Evolutionary conservation across 371 early-diverging fungal species (phyloP), one percentile per base, ranked within the genome.

Genomic region (Mortierella sp.): DNA sequence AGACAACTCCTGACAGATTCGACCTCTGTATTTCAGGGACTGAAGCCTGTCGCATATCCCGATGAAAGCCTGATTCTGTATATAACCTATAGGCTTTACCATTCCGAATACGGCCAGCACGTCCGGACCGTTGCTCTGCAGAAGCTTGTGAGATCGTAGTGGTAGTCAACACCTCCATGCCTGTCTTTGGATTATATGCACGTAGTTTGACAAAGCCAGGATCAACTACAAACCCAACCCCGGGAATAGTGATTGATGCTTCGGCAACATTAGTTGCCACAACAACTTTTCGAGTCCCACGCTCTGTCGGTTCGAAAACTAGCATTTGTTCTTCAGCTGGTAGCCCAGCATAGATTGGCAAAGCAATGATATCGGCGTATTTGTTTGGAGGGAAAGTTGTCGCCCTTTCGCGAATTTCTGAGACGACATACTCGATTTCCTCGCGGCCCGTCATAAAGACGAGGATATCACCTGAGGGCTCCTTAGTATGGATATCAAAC

Each of bases 241-340:
- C 93, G 29, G 95, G 96, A 51, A 98, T 95, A 0, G 97, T 98
- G 26, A 98, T 84, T 0, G 95, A 95, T 1, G 97, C 99, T 87
- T 99, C 99, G 47, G 99, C 99, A 71, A 99, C 98, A 81, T 99
- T 99, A 19, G 99, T 99, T 1, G 99, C 94, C 67, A 99, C 88
- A 6, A 99, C 97, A 16, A 99, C 91, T 74, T 99, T 99, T 50
- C 99, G 84, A 0, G 90, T 91, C 0, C 92, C 91, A 18, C 85
- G 84, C 29, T 93, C 93, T 0, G 96, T 89, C 0, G 90, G 91
- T 60, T 96, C 96, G 86, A 98, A 98, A 25, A 98, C 96, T 60
- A 96, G 93, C 75, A 90, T 89, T 85, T 97, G 98, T 59, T 94
- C 89, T 59, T 93, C 94, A 2, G 94, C 88, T 26, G 95, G 97